A percentile compares a stretch with the other conserved stretches of the same genome.
These are phyloP conservation scores for Pseudogymnoascus sp. DNA, from an alignment of 2,329 filamentous ascomycete species.

Conservation along the genomic window DNA sequence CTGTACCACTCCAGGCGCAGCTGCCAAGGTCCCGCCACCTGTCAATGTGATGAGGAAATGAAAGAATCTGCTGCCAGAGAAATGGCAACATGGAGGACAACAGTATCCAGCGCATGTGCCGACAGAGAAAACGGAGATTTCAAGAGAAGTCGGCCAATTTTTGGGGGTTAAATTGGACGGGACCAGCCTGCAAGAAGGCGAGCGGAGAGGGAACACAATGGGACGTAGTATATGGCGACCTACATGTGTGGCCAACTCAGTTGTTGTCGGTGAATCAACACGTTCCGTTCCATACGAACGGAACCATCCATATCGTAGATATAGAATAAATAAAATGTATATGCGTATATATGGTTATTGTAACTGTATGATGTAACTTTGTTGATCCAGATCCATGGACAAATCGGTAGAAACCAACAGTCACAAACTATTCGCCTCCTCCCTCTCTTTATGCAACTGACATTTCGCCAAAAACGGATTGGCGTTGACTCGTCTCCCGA, in stretches of 20 bases:
- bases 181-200: conserved; percentile 7
- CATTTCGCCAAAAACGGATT: conserved; percentile 11
- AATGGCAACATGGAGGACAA: not conserved
- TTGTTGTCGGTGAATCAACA: not conserved
- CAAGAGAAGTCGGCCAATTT: conserved; percentile 1
- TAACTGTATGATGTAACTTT: not conserved
- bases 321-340: not conserved
- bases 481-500: conserved; percentile 8
- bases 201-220: not conserved
- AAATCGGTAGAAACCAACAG: not conserved
- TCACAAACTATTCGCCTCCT: not conserved
- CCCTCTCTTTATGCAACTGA: conserved; percentile 4
- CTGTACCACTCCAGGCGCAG: not conserved
- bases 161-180: not conserved
- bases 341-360: not conserved
- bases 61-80: not conserved
- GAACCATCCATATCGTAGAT: not conserved
- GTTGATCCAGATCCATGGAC: not conserved
- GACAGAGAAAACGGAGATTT: not conserved
- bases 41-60: not conserved
- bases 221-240: conserved; percentile 1
- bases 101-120: not conserved
- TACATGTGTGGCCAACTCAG: not conserved
- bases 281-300: not conserved
- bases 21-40: not conserved